phyloP scores from a whole-genome alignment of 139 green algal species.

The Haematococcus lacustris region DNA sequence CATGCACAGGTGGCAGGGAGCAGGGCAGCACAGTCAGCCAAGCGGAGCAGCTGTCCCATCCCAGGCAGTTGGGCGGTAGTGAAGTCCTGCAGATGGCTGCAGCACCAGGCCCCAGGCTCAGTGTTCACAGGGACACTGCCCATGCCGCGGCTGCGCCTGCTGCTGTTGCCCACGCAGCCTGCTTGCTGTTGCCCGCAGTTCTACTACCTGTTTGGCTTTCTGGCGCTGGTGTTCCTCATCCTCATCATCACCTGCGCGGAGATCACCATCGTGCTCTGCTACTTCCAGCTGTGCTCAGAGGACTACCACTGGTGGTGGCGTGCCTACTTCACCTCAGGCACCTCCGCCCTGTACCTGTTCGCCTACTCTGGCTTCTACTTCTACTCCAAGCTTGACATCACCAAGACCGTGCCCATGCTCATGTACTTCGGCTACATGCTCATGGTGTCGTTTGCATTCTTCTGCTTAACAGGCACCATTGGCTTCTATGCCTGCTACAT shows the following conservation, averaged over 20 bases:
- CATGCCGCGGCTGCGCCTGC: no score
- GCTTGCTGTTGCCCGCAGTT: slow-evolving; percentile 8
- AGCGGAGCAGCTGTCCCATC: background rate
- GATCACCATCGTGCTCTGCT: slow-evolving; percentile 98
- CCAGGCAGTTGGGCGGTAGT: background rate
- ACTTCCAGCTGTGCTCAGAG: slow-evolving; percentile 89
- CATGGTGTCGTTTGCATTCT: slow-evolving; percentile 82
- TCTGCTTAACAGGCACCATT: slow-evolving; percentile 83
- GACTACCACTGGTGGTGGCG: slow-evolving; percentile 97
- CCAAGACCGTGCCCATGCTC: slow-evolving; percentile 69
- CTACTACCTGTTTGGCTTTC: slow-evolving; percentile 84
- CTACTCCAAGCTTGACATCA: slow-evolving; percentile 95
- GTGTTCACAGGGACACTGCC: no score
- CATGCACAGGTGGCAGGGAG: background rate
- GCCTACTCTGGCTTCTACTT: slow-evolving; percentile 96
- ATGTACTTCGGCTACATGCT: slow-evolving; percentile 93
- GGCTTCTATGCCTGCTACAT: slow-evolving; percentile 89
- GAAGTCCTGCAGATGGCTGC: background rate
- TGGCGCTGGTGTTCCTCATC: slow-evolving; percentile 94
- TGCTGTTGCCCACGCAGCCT: background rate
- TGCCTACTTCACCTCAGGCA: slow-evolving; percentile 86
- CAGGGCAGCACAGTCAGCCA: no score
- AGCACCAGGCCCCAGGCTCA: no score
- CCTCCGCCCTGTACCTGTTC: slow-evolving; percentile 92
- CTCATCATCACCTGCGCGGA: slow-evolving; percentile 95